Evolutionary conservation across 306 rosid genomes (phyloP).

Genomic region (Dicorynia guianensis): DNA sequence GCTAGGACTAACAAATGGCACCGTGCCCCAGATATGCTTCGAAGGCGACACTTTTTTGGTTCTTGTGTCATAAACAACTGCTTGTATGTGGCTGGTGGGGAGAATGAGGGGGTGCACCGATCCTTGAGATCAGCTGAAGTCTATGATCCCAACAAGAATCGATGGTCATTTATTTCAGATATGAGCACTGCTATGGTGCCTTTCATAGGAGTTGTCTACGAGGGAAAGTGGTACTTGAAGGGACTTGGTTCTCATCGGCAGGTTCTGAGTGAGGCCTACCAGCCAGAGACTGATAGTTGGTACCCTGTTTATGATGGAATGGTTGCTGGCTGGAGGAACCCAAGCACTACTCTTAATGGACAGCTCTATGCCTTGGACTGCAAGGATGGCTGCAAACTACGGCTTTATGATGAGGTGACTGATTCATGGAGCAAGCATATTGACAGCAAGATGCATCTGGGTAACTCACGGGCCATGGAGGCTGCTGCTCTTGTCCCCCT

Average conservation of each 20-base stretch:
- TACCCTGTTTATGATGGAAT: constrained; percentile 73
- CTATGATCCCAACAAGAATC: constrained; percentile 83
- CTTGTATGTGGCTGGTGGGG: constrained; percentile 89
- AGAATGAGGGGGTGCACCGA: constrained; percentile 76
- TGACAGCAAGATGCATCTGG: constrained; percentile 61
- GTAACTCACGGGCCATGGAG: constrained; percentile 57
- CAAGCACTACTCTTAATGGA: constrained; percentile 73
- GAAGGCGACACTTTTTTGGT: constrained; percentile 83
- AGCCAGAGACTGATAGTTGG: constrained; percentile 78
- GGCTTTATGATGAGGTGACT: constrained; percentile 54
- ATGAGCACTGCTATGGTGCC: constrained; percentile 95
- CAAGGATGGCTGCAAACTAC: constrained; percentile 69
- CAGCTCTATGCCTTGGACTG: constrained; percentile 74
- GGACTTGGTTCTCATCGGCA: constrained; percentile 85
- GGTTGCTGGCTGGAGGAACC: constrained; percentile 91
- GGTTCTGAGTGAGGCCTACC: constrained; percentile 83
- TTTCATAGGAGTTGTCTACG: constrained; percentile 81
- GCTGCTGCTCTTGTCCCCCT: constrained; percentile 63
- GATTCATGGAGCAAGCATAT: constrained; percentile 65
- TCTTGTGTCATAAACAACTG: constrained; percentile 88
- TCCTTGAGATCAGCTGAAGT: constrained; percentile 85
- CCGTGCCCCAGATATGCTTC: constrained; percentile 94
- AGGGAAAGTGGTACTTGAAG: constrained; percentile 86
- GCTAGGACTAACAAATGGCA: constrained; percentile 94
- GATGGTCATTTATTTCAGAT: constrained; percentile 84